Evolutionary conservation across 177 flowering plant species (phyloP), one percentile per base, ranked within the genome.

Genomic region (Tripterygium wilfordii): DNA sequence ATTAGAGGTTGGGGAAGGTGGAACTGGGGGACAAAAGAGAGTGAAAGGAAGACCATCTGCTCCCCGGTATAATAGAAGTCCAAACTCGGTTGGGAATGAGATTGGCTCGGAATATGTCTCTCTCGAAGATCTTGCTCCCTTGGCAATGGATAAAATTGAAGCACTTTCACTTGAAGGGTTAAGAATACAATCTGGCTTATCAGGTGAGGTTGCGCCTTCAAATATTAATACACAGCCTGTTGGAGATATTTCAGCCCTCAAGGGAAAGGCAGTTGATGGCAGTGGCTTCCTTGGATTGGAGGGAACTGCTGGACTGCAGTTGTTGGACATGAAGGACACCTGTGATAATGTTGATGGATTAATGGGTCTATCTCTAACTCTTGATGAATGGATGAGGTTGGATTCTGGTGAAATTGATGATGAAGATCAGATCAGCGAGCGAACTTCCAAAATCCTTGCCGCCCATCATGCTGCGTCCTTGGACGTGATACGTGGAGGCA

Each of bases 81-180:
- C 72, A 50, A 66, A 56, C 44, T 60, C 75, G 12, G 15, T 25
- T 32, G 56, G 49, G 15, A 51, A 41, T 25, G 70, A 73, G 17
- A 42, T 47, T 15, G 74, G 53, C 20, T 74, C 86, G 2, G 96
- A 78, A 45, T 86, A 70, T 60, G 85, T 84, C 27, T 82, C 89
- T 56, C 53, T 89, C 10, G 95, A 84, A 67, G 89, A 92, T 60
- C 88, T 92, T 57, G 97, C 96, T 63, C 95, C 96, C 29, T 63
- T 86, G 53, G 99, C 96, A 30, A 77, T 86, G 88, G 95, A 89
- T 56, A 86, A 84, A 59, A 80, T 92, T 50, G 99, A 89, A 76
- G 96, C 88, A 40, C 95, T 89, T 46, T 76, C 96, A 21, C 68
- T 92, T 12, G 99, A 92, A 63, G 99, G 99, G 5, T 70, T 92